phyloP scores from a whole-genome alignment of 2,329 filamentous ascomycete genomes.

The Monilinia fructigena region DNA sequence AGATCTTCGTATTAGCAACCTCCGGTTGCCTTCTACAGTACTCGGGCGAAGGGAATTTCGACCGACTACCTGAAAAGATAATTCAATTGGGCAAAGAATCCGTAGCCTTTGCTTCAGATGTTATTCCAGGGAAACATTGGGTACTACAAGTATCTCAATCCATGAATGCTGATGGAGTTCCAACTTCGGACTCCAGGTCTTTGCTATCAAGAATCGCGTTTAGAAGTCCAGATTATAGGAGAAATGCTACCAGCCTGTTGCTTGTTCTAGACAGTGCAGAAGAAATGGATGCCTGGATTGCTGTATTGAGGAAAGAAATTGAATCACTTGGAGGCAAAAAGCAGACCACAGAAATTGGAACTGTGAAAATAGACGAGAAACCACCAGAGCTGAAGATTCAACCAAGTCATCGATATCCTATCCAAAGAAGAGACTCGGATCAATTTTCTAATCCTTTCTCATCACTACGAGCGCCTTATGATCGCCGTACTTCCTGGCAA shows the following conservation, averaged over 20 bases:
- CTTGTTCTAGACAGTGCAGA: constrained; percentile 71
- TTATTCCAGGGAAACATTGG: constrained; percentile 77
- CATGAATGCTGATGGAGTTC: constrained; percentile 57
- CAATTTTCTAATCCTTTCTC: constrained; percentile 31
- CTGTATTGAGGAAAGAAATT: constrained; percentile 66
- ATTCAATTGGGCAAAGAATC: constrained; percentile 71
- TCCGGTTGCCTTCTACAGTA: constrained; percentile 76
- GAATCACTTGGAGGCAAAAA: constrained; percentile 67
- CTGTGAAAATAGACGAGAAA: constrained; percentile 46
- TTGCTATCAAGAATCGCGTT: constrained; percentile 65
- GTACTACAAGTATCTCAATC: constrained; percentile 72
- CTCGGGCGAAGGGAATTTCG: constrained; percentile 64
- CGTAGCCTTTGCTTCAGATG: constrained; percentile 75
- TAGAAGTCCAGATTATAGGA: constrained; percentile 53
- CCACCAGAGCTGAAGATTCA: constrained; percentile 34
- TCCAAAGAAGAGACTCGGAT: constrained; percentile 31
- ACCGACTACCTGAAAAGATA: constrained; percentile 71
- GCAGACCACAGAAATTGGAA: constrained; percentile 58
- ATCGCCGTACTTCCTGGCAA: constrained; percentile 26
- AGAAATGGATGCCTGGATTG: constrained; percentile 76
- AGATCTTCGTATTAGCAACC: constrained; percentile 68
- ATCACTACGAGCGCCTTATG: constrained; percentile 27
- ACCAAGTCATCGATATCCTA: constrained; percentile 36
- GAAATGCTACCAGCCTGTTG: constrained; percentile 62
- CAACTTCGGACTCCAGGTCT: constrained; percentile 55